Percentiles rank a stretch among this genome's conserved stretches.
Evolutionary conservation across 352 stramenopile genomes (phyloP).

Genomic region (Pythium rhizo-oryzae): DNA sequence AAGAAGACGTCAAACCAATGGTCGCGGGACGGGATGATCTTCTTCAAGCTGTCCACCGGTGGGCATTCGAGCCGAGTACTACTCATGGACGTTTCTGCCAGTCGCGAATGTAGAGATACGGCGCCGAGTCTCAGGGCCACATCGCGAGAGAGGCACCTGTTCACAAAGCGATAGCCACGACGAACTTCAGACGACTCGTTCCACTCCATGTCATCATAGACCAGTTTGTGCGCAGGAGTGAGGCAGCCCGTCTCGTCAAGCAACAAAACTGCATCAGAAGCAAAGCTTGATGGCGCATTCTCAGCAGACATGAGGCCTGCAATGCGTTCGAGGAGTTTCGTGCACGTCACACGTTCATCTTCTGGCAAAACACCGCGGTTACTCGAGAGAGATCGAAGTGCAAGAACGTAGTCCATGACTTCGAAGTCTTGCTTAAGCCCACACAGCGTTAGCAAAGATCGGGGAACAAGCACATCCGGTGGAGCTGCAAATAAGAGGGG

Average conservation of each 20-base stretch:
- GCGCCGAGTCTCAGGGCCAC: slow-evolving; percentile 58
- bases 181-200: slow-evolving; percentile 61
- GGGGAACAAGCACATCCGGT: slow-evolving; percentile 57
- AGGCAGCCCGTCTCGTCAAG: slow-evolving; percentile 24
- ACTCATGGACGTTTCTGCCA: slow-evolving; percentile 60
- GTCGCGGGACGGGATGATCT: slow-evolving; percentile 38
- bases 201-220: slow-evolving; percentile 82
- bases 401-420: slow-evolving; percentile 55
- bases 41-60: slow-evolving; percentile 37
- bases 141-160: slow-evolving; percentile 39
- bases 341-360: slow-evolving; percentile 26
- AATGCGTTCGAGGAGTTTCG: slow-evolving; percentile 55
- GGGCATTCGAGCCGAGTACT: slow-evolving; percentile 55
- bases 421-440: slow-evolving; percentile 54
- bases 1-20: slow-evolving; percentile 55
- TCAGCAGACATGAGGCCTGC: slow-evolving; percentile 11
- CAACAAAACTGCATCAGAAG: slow-evolving; percentile 25
- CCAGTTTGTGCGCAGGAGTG: slow-evolving; percentile 37
- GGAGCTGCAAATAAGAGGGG: slow-evolving; percentile 65
- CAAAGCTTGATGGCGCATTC: not conserved
- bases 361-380: slow-evolving; percentile 25
- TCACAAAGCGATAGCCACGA: slow-evolving; percentile 57
- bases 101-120: slow-evolving; percentile 59
- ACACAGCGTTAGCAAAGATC: slow-evolving; percentile 59
- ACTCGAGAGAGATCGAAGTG: slow-evolving; percentile 48